Evolutionary conservation across 73 alveolate genomes (phyloP).

Genomic region (Paramecium primaurelia): DNA sequence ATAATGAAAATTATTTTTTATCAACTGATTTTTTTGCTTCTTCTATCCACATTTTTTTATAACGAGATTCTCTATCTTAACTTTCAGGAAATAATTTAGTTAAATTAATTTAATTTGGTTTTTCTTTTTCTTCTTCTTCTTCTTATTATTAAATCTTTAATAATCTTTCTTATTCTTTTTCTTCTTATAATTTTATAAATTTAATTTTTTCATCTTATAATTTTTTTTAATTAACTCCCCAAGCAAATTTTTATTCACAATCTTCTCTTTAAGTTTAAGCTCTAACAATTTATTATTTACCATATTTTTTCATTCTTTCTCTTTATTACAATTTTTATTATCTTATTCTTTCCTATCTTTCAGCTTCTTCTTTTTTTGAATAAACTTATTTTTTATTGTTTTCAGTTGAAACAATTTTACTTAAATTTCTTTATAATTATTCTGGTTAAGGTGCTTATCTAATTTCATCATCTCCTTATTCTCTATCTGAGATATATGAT

Average conservation of each 20-base stretch:
- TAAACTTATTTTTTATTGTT: neutral
- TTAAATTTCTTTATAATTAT: neutral
- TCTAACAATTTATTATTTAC: constrained; percentile 4
- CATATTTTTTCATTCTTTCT: constrained; percentile 35
- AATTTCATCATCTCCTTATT: neutral
- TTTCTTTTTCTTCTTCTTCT: neutral
- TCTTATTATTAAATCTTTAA: neutral
- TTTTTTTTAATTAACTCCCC: constrained; percentile 3
- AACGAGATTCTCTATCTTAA: neutral
- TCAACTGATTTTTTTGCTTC: neutral
- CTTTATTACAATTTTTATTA: neutral
- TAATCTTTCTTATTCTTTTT: neutral
- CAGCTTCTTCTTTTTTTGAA: neutral
- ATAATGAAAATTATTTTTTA: neutral
- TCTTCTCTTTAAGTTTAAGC: neutral
- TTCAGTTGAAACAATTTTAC: neutral
- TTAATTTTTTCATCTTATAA: neutral
- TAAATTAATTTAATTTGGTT: neutral
- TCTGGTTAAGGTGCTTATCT: constrained; percentile 12
- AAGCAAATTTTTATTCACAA: neutral
- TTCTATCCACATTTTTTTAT: neutral
- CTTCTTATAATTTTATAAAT: neutral
- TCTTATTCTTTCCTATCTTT: neutral
- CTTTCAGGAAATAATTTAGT: constrained; percentile 32
- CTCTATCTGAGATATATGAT: neutral